Base-by-base conservation (phyloP, 176 grass and related monocot species). In the Stipa capillata region DNA sequence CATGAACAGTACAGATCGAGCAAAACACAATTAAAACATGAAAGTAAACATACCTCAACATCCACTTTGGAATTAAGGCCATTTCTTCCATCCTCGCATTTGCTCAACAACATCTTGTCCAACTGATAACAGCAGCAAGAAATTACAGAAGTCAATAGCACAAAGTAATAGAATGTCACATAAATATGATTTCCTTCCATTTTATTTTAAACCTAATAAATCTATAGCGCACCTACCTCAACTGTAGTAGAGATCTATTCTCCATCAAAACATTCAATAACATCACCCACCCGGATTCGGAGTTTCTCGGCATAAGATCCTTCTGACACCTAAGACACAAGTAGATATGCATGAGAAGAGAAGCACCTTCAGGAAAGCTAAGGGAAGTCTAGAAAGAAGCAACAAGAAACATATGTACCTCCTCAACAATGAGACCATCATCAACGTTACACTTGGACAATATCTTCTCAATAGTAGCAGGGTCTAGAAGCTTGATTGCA, bases 381-480 rank as follows among this genome's bases (percentile, higher is more conserved):
- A 66, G 4, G 2, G 10, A 11, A 66, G n/a, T 66, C 35, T 41
- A 6, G 5, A 66, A 41, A 41, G 23, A 39, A 40, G 5, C 63
- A 65, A 65, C 35, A 65, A n/a, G 5, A 27, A 27, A 75, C 14
- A 24, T 8, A 40, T 12, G 0, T 58, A 76, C 73, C 73, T 13
- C 8, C 58, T 58, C 12, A 43, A 76, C 73, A 0, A 76, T 58
- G 58, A 76, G 73, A 15, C 73, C 73, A 24, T 58, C 35, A 29
- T 57, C 52, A 58, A 42, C 58, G 55, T 57, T 57, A 8, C 53
- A 76, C n/a, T 43, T 42, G 33, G 1, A 18, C 24, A 41, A 42
- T 76, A 76, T 76, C 55, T 28, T 57, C 72, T 76, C 53, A 27
- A 55, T 8, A 18, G 42, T 51, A 75, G 52, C 52, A 76, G 23